Base-by-base conservation (phyloP, 805 yeast genomes). In the Ogataea angusta region DNA sequence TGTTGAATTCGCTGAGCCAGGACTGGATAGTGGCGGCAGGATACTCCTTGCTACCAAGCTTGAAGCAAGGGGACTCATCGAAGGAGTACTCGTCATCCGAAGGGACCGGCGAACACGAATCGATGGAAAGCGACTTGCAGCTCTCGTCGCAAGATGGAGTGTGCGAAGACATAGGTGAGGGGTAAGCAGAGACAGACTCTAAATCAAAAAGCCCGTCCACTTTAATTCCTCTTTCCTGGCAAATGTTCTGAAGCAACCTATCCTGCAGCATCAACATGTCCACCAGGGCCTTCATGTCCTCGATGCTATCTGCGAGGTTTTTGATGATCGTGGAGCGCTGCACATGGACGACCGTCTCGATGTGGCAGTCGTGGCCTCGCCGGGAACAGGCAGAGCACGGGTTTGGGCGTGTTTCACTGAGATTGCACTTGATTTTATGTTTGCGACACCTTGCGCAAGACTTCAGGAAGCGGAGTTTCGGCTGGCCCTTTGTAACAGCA, bases 391-490 rank as follows among this genome's bases (percentile, higher is more conserved):
- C 69, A 3, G 80, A 57, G 52, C 88, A 82, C 0, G 84, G 74
- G 17, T 60, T 54, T 3, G 87, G 86, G 25, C 67, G 59, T 12
- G 76, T 72, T 17, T 54, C 53, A 10, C 61, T 47, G 10, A 81
- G 81, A 53, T 81, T 82, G 59, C 88, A 82, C 52, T 73, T 78
- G 13, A 81, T 79, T 56, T 82, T 82, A 50, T 79, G 82, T 52
- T 75, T 75, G 25, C 87, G 68, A 57, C 88, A 82, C 23, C 83
- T 65, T 4, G 73, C 68, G 54, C 88, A 82, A 9, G 85, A 74
- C 50, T 79, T 78, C 31, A 78, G 52, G 9, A 68, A 66, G 42
- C 69, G 64, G 32, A 72, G 72, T 40, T 59, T 64, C 3, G 64
- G 59, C n/a, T 54, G 59, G 38, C 56, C 60, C 8, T 40, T 12